Evolutionary conservation across 1,284 basidiomycete species (phyloP), one percentile per base, ranked within the genome.

Genomic region (Apiotrichum domesticum): DNA sequence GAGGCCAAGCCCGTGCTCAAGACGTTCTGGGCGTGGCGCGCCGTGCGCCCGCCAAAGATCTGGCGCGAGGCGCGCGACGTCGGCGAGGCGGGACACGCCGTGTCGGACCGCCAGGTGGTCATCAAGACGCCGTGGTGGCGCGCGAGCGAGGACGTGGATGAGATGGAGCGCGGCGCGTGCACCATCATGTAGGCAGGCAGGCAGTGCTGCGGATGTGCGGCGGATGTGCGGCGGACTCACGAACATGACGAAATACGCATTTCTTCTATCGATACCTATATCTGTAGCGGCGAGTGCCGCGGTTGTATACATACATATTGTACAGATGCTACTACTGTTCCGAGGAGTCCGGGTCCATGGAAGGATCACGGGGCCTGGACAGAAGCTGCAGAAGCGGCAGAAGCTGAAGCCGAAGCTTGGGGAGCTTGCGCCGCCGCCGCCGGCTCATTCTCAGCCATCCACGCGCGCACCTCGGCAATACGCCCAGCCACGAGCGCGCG

Each of bases 1-100:
- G 51, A 9, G 10, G 56, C 58, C 34, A 73, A 67, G 61, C 78
- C 84, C n/a, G 85, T 92, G 8, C 67, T 93, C 60, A 91, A 90
- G 82, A 85, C 86, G 35, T 93, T 90, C 69, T 87, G 87, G 76
- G 85, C 85, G 52, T 93, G 90, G 90, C 86, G 87, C 78, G 84
- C 82, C 13, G 88, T 91, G 32, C 87, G 87, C 68, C 57, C 63
- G 13, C 65, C 68, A 3, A 45, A 39, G 7, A 47, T 45, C 5
- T 72, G 69, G 71, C 55, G 64, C 43, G 60, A 66, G 45, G 62
- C 61, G 46, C 45, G 63, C 34, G 46, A 45, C 10, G 55, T 58
- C 6, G 58, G 52, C n/a, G 63, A 66, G 47, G 33, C 13, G 33
- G 41, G 7, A 9, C 11, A n/a, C 43, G 50, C 8, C 11, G 33